Base-by-base conservation (phyloP, 1,139 yeast species). In the Pichia sp. region DNA sequence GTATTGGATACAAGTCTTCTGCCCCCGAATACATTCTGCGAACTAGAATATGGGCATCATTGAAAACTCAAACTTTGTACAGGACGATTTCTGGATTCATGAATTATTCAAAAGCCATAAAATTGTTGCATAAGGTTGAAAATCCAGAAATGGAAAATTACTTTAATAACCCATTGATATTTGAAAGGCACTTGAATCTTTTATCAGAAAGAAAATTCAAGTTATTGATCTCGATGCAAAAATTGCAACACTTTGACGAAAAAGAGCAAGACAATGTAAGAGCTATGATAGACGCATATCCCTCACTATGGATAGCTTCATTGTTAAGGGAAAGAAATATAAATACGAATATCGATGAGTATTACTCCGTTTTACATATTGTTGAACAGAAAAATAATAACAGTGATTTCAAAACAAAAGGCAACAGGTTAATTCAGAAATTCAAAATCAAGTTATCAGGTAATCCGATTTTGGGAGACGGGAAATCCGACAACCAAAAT, bases 71-170 rank as follows among this genome's bases (percentile, higher is more conserved):
- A 74, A 92, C 98, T 43, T 75, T 92, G 67, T 92, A 92, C 74
- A 87, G 98, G 74, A 92, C 98, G 54, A 96, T 92, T 49, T 88
- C 97, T 54, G 98, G 98, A 65, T 92, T 92, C 74, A 92, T 92
- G 98, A 92, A 92, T 53, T 92, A 92, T 66, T 94, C 97, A 31
- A 85, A 97, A 35, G 95, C 95, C 0, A 72, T 86, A 27, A 79
- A 78, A 53, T 63, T 85, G 27, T 66, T 86, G 4, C 78, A 78
- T 53, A 67, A 79, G 41, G 74, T 81, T 37, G 95, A 86, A 59
- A 75, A 73, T 51, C 75, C 78, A 2, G 71, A 72, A 32, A 59
- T 70, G 55, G 66, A 69, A 32, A 69, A 65, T 35, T 59, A 61
- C 46, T 68, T 65, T 48, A 64, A 62, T 23, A 62, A 64, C 23